These are phyloP conservation scores for Salix brachista DNA, from an alignment of 345 rosid species.

Conservation along the genomic window DNA sequence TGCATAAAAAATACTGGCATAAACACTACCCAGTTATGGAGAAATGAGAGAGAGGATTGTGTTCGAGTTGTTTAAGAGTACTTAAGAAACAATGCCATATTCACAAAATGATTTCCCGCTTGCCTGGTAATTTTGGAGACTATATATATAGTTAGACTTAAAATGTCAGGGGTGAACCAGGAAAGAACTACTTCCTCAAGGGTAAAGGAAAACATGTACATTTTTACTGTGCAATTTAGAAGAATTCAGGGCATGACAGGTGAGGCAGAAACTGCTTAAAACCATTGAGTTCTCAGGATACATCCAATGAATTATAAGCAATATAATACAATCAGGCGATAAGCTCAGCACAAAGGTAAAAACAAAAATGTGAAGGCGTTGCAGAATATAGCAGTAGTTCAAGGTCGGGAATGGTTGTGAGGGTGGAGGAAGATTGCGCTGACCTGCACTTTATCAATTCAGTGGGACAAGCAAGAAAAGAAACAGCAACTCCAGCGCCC, in stretches of 20 bases:
- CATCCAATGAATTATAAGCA: neutral
- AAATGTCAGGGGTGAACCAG: neutral
- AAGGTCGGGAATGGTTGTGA: neutral
- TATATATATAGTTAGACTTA: neutral
- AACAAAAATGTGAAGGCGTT: neutral
- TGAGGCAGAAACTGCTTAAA: neutral
- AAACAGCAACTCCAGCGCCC: constrained; percentile 94
- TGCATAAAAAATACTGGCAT: neutral
- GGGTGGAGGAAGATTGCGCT: neutral
- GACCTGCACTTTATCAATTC: constrained; percentile 98
- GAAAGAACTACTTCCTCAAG: neutral
- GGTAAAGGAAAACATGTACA: neutral
- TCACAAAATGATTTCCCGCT: neutral
- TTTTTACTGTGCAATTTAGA: neutral
- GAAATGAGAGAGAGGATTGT: neutral
- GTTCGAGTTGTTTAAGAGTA: neutral
- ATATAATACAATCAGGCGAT: no score
- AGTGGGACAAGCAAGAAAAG: constrained; percentile 97
- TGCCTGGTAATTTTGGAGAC: neutral
- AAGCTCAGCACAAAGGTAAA: no score
- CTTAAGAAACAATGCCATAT: neutral
- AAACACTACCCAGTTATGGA: neutral
- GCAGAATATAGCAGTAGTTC: neutral
- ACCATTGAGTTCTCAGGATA: neutral
- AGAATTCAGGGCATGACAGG: neutral